Percentiles rank a stretch among this genome's conserved stretches.
Conservation (phyloP, 2,329 filamentous ascomycete genomes). For the Dactylellina haptotyla region DNA sequence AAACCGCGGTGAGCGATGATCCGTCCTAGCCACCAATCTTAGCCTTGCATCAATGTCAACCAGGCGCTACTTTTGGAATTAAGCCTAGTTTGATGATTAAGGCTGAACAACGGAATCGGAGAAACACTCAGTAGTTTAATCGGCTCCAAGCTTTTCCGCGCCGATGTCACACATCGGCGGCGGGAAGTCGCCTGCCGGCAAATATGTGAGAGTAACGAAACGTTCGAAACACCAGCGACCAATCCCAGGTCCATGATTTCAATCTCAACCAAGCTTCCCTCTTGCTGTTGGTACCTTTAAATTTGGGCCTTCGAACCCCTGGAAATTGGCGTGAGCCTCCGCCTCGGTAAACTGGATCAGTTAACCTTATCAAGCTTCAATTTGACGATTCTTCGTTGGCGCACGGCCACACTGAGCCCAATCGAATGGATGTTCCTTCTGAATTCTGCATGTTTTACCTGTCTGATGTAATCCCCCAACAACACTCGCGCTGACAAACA, state of each 20-base stretch:
- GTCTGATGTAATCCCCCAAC: background rate
- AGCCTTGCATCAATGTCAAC: too few relatives aligned
- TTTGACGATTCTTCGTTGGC: background rate
- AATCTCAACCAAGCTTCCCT: too few relatives aligned
- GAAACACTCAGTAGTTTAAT: background rate
- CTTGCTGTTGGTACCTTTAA: too few relatives aligned
- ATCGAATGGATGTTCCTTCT: background rate
- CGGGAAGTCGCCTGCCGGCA: too few relatives aligned
- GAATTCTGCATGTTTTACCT: background rate
- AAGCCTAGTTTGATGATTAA: background rate
- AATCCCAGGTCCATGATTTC: too few relatives aligned
- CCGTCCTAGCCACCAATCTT: background rate
- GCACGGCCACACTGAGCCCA: background rate
- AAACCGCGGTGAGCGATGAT: background rate
- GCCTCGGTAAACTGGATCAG: background rate
- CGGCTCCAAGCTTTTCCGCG: background rate
- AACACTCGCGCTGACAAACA: background rate
- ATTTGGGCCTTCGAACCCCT: background rate
- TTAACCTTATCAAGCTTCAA: background rate
- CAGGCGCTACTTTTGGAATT: background rate
- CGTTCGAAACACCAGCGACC: too few relatives aligned
- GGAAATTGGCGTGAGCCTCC: background rate
- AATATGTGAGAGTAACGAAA: too few relatives aligned
- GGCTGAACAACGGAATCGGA: background rate
- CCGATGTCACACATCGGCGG: background rate